Evolutionary conservation across 2,329 filamentous ascomycete species (phyloP).

Genomic region (Penicillium thymicola): DNA sequence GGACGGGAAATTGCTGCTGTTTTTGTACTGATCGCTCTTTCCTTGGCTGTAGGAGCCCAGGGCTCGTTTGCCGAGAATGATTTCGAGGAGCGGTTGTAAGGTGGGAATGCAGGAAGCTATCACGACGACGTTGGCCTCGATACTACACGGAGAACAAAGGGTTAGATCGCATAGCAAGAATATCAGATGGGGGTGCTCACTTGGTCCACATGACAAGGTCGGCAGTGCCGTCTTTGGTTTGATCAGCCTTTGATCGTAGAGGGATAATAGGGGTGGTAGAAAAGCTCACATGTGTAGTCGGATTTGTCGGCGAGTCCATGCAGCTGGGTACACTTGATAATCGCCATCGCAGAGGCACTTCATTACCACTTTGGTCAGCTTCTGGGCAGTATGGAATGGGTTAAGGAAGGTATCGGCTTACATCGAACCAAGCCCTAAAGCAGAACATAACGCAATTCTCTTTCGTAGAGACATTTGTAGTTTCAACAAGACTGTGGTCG

Average conservation of each 20-base stretch:
- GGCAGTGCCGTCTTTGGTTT: slow-evolving; percentile 31
- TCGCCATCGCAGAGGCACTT: slow-evolving; percentile 33
- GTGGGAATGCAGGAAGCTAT: slow-evolving; percentile 37
- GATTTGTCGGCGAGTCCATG: slow-evolving; percentile 23
- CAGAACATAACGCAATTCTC: slow-evolving; percentile 12
- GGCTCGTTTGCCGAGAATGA: slow-evolving; percentile 16
- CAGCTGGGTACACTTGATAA: slow-evolving; percentile 34
- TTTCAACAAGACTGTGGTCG: slow-evolving; percentile 18
- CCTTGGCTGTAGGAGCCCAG: slow-evolving; percentile 15
- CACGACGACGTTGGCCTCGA: slow-evolving; percentile 34
- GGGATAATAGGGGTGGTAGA: neutral
- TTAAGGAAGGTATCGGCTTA: slow-evolving; percentile 12
- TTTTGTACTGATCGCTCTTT: slow-evolving; percentile 9
- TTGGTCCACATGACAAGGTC: slow-evolving; percentile 48
- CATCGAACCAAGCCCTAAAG: slow-evolving; percentile 31
- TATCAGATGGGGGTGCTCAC: slow-evolving; percentile 24
- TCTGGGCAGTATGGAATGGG: neutral
- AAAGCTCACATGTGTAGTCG: slow-evolving; percentile 32
- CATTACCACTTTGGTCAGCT: neutral
- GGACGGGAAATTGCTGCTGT: slow-evolving; percentile 4
- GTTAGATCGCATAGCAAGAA: neutral
- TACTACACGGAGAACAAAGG: slow-evolving; percentile 8
- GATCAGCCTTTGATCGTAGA: neutral
- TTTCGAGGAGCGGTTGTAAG: slow-evolving; percentile 31
- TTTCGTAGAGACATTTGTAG: slow-evolving; percentile 11